Base-by-base conservation (phyloP, 2,329 filamentous ascomycete species). In the Clonostachys rosea region DNA sequence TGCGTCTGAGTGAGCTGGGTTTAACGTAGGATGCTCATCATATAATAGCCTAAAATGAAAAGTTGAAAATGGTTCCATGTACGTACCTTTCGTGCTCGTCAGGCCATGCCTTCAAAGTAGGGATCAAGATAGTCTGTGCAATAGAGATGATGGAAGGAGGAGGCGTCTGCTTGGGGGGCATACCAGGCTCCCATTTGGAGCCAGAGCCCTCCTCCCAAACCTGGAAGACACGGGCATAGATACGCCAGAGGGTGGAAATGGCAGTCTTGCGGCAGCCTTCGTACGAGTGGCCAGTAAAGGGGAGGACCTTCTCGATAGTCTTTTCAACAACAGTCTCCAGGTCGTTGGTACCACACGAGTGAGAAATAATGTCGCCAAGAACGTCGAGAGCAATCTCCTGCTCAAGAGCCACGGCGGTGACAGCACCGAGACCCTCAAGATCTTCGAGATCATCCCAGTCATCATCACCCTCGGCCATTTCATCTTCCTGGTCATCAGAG, bases 1-100 rank as follows among this genome's bases (percentile, higher is more conserved):
- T 73, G 89, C 85, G 86, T 97, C 87, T 89, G 89, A 96, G 91
- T 96, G 92, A 96, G 91, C 91, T 96, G 91, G 91, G 92, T 92
- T 81, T 92, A 91, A 91, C 89, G 89, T 84, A 82, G 74, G 70
- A 75, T 81, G 76, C 71, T 96, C 91, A 96, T 96, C 91, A 90
- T 85, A 61, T 70, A 33, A 35, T 30, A 42, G n/a, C 33, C n/a
- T 24, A 20, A 24, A 62, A 45, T 47, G 52, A 49, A 39, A 58
- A 52, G 48, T 52, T 49, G 52, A 49, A 47, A 47, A 45, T 50
- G 10, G 20, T 47, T 54, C 36, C 44, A 41, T 24, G 12, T 54
- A 90, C 92, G 64, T 87, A 96, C 91, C 91, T 84, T 69, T 99
- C 94, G 63, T 84, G 82, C 69, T 99, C 94, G 57, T 95, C 90